Base-by-base conservation (phyloP, 768 basidiomycete genomes). In the Saitozyma podzolica region DNA sequence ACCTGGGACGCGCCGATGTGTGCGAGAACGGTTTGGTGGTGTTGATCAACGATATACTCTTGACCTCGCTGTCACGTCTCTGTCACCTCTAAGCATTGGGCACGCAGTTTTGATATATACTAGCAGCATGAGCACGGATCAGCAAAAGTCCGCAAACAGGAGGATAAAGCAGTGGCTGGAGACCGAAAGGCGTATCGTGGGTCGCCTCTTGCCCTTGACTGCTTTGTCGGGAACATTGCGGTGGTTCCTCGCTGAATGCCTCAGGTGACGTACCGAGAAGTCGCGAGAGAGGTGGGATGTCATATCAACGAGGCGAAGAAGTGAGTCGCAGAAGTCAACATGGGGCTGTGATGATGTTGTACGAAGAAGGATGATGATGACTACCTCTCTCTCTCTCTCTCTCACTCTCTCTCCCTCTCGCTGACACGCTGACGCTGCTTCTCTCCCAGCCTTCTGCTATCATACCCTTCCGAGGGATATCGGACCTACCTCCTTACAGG, bases 231-330 rank as follows among this genome's bases (percentile, higher is more conserved):
- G 17, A 19, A 7, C 10, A 11, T 17, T 56, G 47, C 40, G 40
- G 17, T 19, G 37, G 20, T 20, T 48, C 20, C 41, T 9, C 9
- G 19, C 14, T 42, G 40, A 40, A 41, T 49, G 29, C 13, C 40
- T 10, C 55, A 75, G 74, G 74, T 73, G 39, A 75, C 71, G 2
- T 77, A 64, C 53, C 65, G 75, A 41, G 70, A 77, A 50, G 49
- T 77, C 13, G 59, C 67, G 41, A 41, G 75, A 40, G 75, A 77
- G 60, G 42, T 72, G 4, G 65, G 69, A 60, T 74, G 73, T 63
- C 65, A 71, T 67, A 69, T 73, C 43, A 71, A 75, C 49, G 42
- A 58, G 29, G 73, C 75, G 8, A 77, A 77, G 66, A 77, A 75
- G 75, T 77, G 59, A 58, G 74, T 52, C 20, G 14, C 8, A 14